A percentile compares a stretch with the other conserved stretches of the same genome.
Conservation (phyloP, 139 green algal genomes). For the Deuterostichococcus epilithicus region DNA sequence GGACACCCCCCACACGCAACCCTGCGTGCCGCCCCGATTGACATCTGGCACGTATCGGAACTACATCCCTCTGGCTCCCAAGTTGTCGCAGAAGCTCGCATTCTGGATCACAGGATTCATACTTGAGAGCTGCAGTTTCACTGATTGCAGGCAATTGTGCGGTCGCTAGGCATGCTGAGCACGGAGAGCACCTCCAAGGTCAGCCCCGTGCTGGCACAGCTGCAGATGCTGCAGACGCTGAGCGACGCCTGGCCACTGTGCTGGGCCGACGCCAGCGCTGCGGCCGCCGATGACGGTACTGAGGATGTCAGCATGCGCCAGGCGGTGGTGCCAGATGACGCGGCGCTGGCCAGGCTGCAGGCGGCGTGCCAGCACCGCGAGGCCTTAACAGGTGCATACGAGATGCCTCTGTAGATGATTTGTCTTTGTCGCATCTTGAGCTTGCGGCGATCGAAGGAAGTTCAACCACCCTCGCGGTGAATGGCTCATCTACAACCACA, state of each 20-base stretch:
- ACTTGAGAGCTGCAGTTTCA: conserved; percentile 8
- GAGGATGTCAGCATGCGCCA: too few species aligned
- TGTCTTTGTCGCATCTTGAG: too few species aligned
- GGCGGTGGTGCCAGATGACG: neutral
- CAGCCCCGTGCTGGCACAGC: conserved; percentile 51
- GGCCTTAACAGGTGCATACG: neutral
- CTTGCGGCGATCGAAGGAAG: too few species aligned
- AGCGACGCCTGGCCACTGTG: conserved; percentile 34
- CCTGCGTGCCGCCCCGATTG: too few species aligned
- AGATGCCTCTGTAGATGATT: too few species aligned
- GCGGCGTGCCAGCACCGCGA: neutral
- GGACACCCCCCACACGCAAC: too few species aligned
- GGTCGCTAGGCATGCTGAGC: conserved; percentile 22
- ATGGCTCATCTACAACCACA: neutral
- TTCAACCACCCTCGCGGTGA: too few species aligned
- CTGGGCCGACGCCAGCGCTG: neutral
- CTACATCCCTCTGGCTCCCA: too few species aligned
- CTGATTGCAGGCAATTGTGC: conserved; percentile 5
- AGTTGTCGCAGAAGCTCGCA: too few species aligned
- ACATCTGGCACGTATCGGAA: too few species aligned
- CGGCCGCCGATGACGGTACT: neutral
- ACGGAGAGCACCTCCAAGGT: conserved; percentile 38
- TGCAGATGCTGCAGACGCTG: conserved; percentile 59
- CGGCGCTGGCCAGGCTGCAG: neutral
- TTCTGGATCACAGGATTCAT: too few species aligned